These are phyloP conservation scores for Striga hermonthica DNA, from an alignment of 305 asterid genomes.

Conservation along the genomic window DNA sequence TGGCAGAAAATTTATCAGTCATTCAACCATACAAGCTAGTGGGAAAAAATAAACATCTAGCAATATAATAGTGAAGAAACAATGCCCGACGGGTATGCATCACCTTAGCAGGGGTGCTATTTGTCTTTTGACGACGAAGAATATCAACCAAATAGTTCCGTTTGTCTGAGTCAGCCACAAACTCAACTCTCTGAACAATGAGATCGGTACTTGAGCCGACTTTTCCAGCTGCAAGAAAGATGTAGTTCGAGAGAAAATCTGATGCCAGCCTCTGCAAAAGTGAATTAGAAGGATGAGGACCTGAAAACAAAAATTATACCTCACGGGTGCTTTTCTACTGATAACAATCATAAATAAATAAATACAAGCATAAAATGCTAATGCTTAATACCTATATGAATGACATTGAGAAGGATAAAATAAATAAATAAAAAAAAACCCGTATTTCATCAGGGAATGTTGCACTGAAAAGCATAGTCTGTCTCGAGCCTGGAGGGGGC, in stretches of 20 bases:
- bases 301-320: background rate
- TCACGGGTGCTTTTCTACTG: background rate
- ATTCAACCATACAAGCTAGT: background rate
- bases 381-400: no score
- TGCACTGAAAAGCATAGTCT: conserved; percentile 77
- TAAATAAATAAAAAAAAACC: conserved; percentile 34
- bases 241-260: conserved; percentile 57
- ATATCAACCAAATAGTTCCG: conserved; percentile 40
- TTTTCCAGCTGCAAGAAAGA: conserved; percentile 67
- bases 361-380: background rate
- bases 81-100: no score
- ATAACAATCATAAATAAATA: background rate
- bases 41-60: background rate
- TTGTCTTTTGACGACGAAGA: conserved; percentile 40
- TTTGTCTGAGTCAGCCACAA: conserved; percentile 53
- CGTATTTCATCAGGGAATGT: conserved; percentile 71
- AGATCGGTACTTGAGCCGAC: conserved; percentile 75
- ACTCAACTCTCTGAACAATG: conserved; percentile 59
- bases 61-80: background rate
- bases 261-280: conserved; percentile 57
- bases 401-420: background rate
- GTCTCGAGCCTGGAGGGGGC: conserved; percentile 69
- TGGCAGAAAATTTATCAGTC: conserved; percentile 1
- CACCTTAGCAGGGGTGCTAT: conserved; percentile 44
- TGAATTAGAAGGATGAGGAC: no score